Evolutionary conservation across 225 moss, liverwort and hornwort species (phyloP).

Genomic region (Bryoerythrophyllum caledonicum): DNA sequence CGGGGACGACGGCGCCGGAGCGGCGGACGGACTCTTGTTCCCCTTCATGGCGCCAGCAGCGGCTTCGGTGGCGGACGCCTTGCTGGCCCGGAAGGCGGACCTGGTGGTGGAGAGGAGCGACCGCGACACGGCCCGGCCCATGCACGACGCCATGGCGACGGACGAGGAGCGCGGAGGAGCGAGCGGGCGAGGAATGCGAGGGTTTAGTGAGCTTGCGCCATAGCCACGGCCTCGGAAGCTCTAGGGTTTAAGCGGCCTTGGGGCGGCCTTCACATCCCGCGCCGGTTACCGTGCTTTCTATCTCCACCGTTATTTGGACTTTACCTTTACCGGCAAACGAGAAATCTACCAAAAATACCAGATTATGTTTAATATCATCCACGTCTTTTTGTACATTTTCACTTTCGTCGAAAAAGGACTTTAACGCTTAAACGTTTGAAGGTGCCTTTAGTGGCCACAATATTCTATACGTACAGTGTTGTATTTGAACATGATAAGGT

Average conservation of each 20-base stretch:
- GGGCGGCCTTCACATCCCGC: neutral
- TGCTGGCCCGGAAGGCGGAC: constrained; percentile 46
- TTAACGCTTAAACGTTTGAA: no score
- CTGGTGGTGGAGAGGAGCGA: constrained; percentile 50
- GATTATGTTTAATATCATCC: no score
- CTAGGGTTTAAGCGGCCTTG: constrained; percentile 40
- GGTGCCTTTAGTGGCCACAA: no score
- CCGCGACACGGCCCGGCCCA: constrained; percentile 51
- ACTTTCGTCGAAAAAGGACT: no score
- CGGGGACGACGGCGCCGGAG: constrained; percentile 28
- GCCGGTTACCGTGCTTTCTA: neutral
- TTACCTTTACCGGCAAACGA: no score
- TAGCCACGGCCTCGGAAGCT: neutral
- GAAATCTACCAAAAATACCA: no score
- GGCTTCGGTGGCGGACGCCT: constrained; percentile 19
- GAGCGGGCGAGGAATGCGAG: neutral
- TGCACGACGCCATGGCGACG: constrained; percentile 39
- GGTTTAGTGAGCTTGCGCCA: constrained; percentile 20
- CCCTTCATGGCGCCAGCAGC: constrained; percentile 26
- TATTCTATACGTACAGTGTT: no score
- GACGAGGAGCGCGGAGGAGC: no score
- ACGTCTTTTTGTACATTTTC: no score
- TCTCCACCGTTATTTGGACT: no score
- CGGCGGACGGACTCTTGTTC: constrained; percentile 10
- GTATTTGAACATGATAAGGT: no score